phyloP scores from a whole-genome alignment of 352 stramenopile genomes.

The Phytophthora megakarya region DNA sequence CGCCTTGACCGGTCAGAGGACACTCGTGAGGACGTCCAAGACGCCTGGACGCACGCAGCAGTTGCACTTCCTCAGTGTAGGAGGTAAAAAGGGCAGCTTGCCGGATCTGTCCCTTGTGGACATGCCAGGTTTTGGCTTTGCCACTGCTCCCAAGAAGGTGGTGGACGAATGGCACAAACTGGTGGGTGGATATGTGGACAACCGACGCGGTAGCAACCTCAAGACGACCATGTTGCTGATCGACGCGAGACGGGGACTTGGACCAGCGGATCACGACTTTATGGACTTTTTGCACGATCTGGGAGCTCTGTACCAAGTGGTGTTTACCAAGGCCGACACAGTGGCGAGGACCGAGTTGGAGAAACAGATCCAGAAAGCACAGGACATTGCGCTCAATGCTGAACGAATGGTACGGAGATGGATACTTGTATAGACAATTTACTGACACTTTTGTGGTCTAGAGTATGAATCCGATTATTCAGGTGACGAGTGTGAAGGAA shows the following conservation, averaged over 20 bases:
- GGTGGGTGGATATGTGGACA: slow-evolving; percentile 78
- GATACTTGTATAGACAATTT: neutral
- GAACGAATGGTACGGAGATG: slow-evolving; percentile 54
- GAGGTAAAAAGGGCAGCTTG: slow-evolving; percentile 70
- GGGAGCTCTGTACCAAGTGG: slow-evolving; percentile 86
- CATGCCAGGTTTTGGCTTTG: slow-evolving; percentile 90
- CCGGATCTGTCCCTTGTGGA: slow-evolving; percentile 78
- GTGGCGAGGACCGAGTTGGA: slow-evolving; percentile 52
- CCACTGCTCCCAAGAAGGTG: slow-evolving; percentile 69
- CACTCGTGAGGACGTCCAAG: slow-evolving; percentile 83
- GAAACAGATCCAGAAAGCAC: slow-evolving; percentile 56
- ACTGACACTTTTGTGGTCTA: slow-evolving; percentile 22
- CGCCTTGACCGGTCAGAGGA: slow-evolving; percentile 67
- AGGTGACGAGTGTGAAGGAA: slow-evolving; percentile 81
- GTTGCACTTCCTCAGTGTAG: slow-evolving; percentile 83
- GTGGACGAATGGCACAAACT: slow-evolving; percentile 81
- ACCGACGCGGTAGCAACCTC: slow-evolving; percentile 73
- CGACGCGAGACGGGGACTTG: slow-evolving; percentile 79
- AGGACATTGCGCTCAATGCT: slow-evolving; percentile 47
- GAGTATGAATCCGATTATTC: slow-evolving; percentile 85
- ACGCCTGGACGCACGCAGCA: slow-evolving; percentile 84
- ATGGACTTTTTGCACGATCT: slow-evolving; percentile 87
- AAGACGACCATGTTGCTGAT: slow-evolving; percentile 79
- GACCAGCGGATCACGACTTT: slow-evolving; percentile 83
- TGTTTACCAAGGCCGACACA: slow-evolving; percentile 92